Evolutionary conservation across 345 rosid genomes (phyloP).

Genomic region (Zanthoxylum bungeanum): DNA sequence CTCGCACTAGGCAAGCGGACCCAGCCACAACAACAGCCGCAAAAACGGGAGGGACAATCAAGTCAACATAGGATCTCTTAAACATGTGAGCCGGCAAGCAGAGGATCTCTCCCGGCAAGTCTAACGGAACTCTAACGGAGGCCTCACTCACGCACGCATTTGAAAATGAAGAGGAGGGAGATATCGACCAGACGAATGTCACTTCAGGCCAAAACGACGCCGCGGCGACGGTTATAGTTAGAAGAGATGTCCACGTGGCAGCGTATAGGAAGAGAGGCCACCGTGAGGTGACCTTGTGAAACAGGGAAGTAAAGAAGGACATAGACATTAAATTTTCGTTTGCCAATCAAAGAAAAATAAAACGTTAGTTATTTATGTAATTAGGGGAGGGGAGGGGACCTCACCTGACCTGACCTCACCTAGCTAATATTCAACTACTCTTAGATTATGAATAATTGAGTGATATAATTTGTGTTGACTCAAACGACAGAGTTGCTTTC

Average conservation of each 20-base stretch:
- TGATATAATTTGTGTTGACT: neutral
- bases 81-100: conserved; percentile 68
- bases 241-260: conserved; percentile 64
- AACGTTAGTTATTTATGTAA: neutral
- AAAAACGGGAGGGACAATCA: conserved; percentile 72
- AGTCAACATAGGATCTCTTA: conserved; percentile 53
- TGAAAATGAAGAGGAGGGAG: conserved; percentile 49
- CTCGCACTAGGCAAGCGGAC: conserved; percentile 69
- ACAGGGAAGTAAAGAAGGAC: conserved; percentile 23
- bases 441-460: neutral
- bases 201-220: conserved; percentile 81
- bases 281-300: conserved; percentile 39
- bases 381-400: neutral
- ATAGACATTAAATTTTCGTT: conserved; percentile 15
- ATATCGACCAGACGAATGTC: conserved; percentile 67
- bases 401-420: too few relatives aligned
- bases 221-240: conserved; percentile 57
- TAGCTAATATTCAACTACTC: conserved; percentile 14
- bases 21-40: conserved; percentile 81
- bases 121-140: conserved; percentile 56
- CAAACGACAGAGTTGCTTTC: neutral
- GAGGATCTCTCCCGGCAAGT: conserved; percentile 51
- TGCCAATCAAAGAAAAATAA: neutral
- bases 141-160: conserved; percentile 42
- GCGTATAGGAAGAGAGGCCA: conserved; percentile 70